phyloP scores from a whole-genome alignment of 2,329 filamentous ascomycete species.

The Plectosphaerella cucumerina region DNA sequence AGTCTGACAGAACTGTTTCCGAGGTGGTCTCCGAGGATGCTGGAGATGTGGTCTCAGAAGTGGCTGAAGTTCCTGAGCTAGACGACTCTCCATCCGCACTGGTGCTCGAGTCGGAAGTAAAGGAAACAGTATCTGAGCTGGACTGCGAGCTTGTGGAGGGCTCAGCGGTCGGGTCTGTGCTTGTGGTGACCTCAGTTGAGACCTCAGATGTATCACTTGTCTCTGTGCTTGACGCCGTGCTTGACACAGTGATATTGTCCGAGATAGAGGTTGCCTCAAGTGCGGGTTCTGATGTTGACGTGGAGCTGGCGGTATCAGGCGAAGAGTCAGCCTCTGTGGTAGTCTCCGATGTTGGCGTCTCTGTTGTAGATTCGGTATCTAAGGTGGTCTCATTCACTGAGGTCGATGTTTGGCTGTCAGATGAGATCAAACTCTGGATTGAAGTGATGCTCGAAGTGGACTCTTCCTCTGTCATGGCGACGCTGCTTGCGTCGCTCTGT shows the following conservation, averaged over 20 bases:
- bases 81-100: no score
- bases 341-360: background rate
- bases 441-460: background rate
- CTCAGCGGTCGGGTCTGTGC: background rate
- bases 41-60: no score
- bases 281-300: no score
- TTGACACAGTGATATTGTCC: background rate
- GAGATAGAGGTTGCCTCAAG: no score
- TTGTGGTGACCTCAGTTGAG: background rate
- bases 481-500: background rate
- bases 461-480: background rate
- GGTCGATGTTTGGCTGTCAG: background rate
- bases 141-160: background rate
- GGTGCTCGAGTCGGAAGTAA: background rate
- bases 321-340: background rate
- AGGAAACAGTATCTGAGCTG: background rate
- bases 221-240: background rate
- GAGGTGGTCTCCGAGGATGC: background rate
- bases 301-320: no score
- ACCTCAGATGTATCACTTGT: background rate
- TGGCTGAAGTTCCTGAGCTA: no score
- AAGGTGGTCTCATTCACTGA: background rate
- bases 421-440: background rate
- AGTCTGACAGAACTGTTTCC: background rate
- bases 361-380: background rate